Evolutionary conservation across 768 basidiomycete genomes (phyloP).

Genomic region (Suillus clintonianus): DNA sequence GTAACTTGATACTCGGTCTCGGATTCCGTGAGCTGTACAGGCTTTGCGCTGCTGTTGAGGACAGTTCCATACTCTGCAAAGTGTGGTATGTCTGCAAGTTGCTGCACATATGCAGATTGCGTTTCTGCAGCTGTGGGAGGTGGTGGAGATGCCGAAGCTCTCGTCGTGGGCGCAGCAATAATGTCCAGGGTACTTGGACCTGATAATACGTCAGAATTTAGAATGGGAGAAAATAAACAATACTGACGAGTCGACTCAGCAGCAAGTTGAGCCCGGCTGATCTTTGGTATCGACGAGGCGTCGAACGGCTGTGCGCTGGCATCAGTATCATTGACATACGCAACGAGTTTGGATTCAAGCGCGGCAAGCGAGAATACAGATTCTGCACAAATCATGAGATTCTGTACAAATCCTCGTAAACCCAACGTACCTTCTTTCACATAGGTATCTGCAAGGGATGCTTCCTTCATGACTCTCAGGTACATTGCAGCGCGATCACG

Average conservation of each 20-base stretch:
- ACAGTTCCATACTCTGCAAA: slow-evolving; percentile 83
- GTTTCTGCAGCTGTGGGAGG: slow-evolving; percentile 85
- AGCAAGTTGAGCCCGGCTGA: slow-evolving; percentile 90
- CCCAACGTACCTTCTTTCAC: slow-evolving; percentile 80
- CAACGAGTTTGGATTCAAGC: slow-evolving; percentile 88
- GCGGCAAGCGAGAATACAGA: slow-evolving; percentile 91
- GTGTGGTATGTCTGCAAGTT: slow-evolving; percentile 86
- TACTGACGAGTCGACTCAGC: slow-evolving; percentile 83
- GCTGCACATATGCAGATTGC: slow-evolving; percentile 84
- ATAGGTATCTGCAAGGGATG: slow-evolving; percentile 79
- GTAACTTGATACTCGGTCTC: slow-evolving; percentile 98
- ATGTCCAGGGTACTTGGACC: slow-evolving; percentile 88
- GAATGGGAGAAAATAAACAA: neutral
- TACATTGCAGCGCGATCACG: slow-evolving; percentile 97
- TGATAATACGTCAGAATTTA: slow-evolving; percentile 30
- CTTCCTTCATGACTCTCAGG: slow-evolving; percentile 79
- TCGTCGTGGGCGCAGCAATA: slow-evolving; percentile 69
- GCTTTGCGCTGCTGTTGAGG: slow-evolving; percentile 81
- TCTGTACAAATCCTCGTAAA: slow-evolving; percentile 2
- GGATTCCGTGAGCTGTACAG: slow-evolving; percentile 86
- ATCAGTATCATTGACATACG: slow-evolving; percentile 84
- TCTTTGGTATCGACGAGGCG: slow-evolving; percentile 82
- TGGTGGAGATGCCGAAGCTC: slow-evolving; percentile 58
- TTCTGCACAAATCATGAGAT: slow-evolving; percentile 50
- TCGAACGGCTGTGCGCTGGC: slow-evolving; percentile 81